Percentiles rank a stretch among this genome's conserved stretches.
Evolutionary conservation across 768 basidiomycete species (phyloP).

Genomic region (Leccinum uliginosum): DNA sequence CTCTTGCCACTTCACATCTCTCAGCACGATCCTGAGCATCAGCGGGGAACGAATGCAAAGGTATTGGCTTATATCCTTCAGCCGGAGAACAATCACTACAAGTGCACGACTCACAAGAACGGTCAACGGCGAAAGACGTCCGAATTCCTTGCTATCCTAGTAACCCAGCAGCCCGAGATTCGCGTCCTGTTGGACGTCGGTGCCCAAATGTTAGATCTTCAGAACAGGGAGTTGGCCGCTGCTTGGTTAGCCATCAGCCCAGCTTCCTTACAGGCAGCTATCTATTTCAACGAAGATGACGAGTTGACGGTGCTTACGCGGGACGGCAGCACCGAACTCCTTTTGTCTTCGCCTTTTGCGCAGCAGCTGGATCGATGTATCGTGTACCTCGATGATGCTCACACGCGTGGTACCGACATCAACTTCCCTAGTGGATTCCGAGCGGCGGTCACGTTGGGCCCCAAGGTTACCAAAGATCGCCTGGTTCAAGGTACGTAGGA

Average conservation of each 20-base stretch:
- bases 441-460: constrained; percentile 37
- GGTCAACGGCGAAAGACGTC: constrained; percentile 16
- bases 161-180: constrained; percentile 35
- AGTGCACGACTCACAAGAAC: constrained; percentile 3
- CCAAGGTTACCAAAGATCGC: constrained; percentile 36
- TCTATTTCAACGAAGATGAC: constrained; percentile 32
- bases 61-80: constrained; percentile 29
- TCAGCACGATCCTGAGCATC: constrained; percentile 27
- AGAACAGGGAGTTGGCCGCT: constrained; percentile 37
- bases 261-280: constrained; percentile 21
- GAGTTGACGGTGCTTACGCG: constrained; percentile 31
- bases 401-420: constrained; percentile 38
- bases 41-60: constrained; percentile 44
- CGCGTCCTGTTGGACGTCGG: constrained; percentile 52
- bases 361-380: constrained; percentile 34
- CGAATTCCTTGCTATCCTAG: constrained; percentile 28
- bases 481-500: constrained; percentile 33
- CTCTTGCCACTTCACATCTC: constrained; percentile 32
- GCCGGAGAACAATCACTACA: constrained; percentile 19
- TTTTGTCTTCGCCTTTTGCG: constrained; percentile 31
- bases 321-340: constrained; percentile 26
- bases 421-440: constrained; percentile 32
- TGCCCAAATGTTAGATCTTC: constrained; percentile 51
- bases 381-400: constrained; percentile 38
- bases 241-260: constrained; percentile 35